Base-by-base conservation (phyloP, 257 asterid genomes). In the Lavandula angustifolia region DNA sequence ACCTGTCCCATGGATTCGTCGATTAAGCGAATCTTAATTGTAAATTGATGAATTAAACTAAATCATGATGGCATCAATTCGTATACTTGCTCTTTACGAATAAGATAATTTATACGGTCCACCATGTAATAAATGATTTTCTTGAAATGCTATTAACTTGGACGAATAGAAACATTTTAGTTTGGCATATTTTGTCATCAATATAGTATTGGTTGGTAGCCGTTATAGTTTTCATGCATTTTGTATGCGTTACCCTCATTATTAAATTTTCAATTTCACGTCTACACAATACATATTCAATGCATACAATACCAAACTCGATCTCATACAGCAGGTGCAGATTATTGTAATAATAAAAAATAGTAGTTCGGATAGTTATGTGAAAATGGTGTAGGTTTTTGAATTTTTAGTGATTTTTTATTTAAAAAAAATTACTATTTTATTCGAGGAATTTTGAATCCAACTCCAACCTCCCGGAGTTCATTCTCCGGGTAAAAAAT, bases 171-270 rank as follows among this genome's bases (percentile, higher is more conserved):
- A 57, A 37, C 16, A 16, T 57, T 14, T 16, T 35, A 0, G 14
- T 4, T 57, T 37, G 16, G 1, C 33, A 44, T 8, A 57, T 16
- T 22, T 37, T 38, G 48, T 34, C 9, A 14, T 17, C 5, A 9
- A 14, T 57, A 17, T 56, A 17, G 32, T 4, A 17, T 37, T 7
- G 49, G 34, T 57, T 57, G 64, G 64, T 59, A 38, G 17, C 14
- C 8, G 47, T 5, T 56, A 14, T 14, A 7, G 13, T 33, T 33
- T 46, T 53, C 3, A 1, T 34, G 14, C 7, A 34, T n/a, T 13
- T 55, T 33, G 7, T 13, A 6, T 51, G 9, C 60, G 4, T 32
- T n/a, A 14, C 8, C 16, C 22, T 33, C 41, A 32, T 12, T 50
- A 0, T 18, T 4, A 3, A 4, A 17, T 9, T 40, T 12, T 38